Evolutionary conservation across 768 basidiomycete genomes (phyloP).

Genomic region (Mycena galopus): DNA sequence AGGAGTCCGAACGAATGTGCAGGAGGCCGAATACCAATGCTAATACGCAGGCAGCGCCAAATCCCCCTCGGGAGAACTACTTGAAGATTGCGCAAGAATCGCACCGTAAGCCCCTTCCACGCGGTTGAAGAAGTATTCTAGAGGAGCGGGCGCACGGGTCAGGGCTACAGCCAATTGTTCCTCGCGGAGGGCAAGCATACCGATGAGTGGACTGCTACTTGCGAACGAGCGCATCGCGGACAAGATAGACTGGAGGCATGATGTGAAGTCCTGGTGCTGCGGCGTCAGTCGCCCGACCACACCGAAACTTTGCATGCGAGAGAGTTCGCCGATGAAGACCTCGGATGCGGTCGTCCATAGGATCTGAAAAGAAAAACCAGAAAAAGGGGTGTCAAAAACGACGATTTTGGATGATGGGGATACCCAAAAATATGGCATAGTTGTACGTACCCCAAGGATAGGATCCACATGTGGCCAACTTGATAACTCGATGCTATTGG

Average conservation of each 20-base stretch:
- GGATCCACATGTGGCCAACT: constrained; percentile 32
- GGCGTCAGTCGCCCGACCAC: not conserved
- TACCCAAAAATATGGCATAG: no score
- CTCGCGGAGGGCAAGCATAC: not conserved
- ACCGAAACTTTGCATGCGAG: constrained; percentile 9
- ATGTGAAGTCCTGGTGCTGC: constrained; percentile 14
- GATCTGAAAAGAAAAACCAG: not conserved
- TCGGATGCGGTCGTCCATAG: constrained; percentile 30
- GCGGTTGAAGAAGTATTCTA: constrained; percentile 16
- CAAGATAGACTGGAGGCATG: constrained; percentile 20
- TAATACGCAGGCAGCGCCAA: not conserved
- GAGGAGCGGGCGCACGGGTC: not conserved
- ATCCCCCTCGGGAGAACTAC: not conserved
- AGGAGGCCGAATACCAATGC: no score
- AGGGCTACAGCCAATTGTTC: not conserved
- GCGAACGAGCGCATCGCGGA: constrained; percentile 17
- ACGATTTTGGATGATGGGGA: not conserved
- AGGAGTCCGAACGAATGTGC: no score
- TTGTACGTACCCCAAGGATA: constrained; percentile 36
- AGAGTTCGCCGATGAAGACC: constrained; percentile 26
- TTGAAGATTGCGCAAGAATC: not conserved
- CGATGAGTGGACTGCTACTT: constrained; percentile 18
- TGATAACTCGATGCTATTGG: constrained; percentile 19
- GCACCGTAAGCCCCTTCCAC: constrained; percentile 12
- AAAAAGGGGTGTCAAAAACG: not conserved